Evolutionary conservation across 1,139 yeast genomes (phyloP).

Genomic region (Blastobotrys arbuscula): DNA sequence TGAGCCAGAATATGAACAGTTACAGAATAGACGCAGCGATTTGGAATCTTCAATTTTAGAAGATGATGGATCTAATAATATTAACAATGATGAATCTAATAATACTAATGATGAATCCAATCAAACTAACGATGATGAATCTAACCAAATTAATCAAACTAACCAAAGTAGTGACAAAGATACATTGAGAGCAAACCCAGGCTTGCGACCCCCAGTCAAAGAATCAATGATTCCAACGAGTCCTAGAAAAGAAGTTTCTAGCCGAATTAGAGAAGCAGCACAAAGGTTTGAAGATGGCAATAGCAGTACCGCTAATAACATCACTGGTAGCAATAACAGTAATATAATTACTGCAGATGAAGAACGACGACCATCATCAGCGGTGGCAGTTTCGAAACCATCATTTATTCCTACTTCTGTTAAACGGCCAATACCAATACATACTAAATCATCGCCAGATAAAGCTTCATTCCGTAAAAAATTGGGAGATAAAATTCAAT

Average conservation of each 20-base stretch:
- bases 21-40: too few species aligned
- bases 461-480: slow-evolving; percentile 16
- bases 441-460: slow-evolving; percentile 7
- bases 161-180: not conserved
- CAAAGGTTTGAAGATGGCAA: slow-evolving; percentile 6
- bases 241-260: slow-evolving; percentile 5
- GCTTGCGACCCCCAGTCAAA: not conserved
- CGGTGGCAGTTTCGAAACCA: not conserved
- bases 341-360: not conserved
- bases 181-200: not conserved
- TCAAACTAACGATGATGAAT: not conserved
- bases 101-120: too few species aligned
- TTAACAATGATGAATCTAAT: not conserved
- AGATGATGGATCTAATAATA: not conserved
- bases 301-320: not conserved
- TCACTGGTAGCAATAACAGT: not conserved
- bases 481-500: slow-evolving; percentile 18
- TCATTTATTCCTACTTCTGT: slow-evolving; percentile 10
- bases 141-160: too few species aligned
- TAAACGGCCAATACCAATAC: slow-evolving; percentile 6
- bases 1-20: not conserved
- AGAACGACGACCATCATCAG: not conserved
- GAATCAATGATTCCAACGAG: slow-evolving; percentile 6
- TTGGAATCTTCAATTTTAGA: not conserved
- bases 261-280: slow-evolving; percentile 7